A percentile compares a stretch with the other conserved stretches of the same genome.
These are phyloP conservation scores for Selenicereus undatus DNA, from an alignment of 148 eudicot genomes.

Conservation along the genomic window DNA sequence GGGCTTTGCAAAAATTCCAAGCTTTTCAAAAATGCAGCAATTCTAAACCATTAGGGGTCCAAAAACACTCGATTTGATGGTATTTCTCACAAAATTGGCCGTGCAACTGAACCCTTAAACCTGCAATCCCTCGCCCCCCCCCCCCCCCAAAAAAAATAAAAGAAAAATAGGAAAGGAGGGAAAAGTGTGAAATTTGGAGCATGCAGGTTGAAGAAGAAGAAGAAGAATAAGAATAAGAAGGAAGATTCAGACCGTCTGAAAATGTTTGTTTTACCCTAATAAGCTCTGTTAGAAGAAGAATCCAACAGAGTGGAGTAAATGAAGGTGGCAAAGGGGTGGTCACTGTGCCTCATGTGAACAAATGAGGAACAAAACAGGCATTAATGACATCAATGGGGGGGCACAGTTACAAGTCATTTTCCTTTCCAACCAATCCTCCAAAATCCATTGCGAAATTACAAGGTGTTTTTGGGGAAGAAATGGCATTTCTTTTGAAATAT, in stretches of 20 bases:
- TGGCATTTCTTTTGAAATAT: not conserved
- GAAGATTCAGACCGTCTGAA: not conserved
- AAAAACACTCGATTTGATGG: conserved; percentile 8
- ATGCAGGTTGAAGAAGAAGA: not conserved
- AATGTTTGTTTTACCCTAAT: not conserved
- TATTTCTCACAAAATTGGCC: not conserved
- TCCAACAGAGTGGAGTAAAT: not conserved
- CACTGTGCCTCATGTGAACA: conserved; percentile 31
- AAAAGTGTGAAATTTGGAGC: not conserved
- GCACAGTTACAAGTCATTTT: conserved; percentile 30
- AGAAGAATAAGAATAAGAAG: not conserved
- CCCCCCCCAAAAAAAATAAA: not conserved
- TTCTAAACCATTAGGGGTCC: not conserved
- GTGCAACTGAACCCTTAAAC: conserved; percentile 16
- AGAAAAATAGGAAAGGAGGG: not conserved
- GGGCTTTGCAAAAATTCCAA: conserved; percentile 5
- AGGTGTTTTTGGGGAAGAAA: not conserved
- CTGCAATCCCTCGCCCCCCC: not conserved
- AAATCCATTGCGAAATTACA: not conserved
- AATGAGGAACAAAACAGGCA: conserved; percentile 9
- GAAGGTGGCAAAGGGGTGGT: not conserved
- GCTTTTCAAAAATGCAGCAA: conserved; percentile 20
- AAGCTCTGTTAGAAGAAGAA: not conserved
- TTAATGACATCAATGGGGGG: conserved; percentile 14
- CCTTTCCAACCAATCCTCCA: conserved; percentile 10